phyloP scores from a whole-genome alignment of 2,329 filamentous ascomycete genomes.

The Pezicula carpinea region DNA sequence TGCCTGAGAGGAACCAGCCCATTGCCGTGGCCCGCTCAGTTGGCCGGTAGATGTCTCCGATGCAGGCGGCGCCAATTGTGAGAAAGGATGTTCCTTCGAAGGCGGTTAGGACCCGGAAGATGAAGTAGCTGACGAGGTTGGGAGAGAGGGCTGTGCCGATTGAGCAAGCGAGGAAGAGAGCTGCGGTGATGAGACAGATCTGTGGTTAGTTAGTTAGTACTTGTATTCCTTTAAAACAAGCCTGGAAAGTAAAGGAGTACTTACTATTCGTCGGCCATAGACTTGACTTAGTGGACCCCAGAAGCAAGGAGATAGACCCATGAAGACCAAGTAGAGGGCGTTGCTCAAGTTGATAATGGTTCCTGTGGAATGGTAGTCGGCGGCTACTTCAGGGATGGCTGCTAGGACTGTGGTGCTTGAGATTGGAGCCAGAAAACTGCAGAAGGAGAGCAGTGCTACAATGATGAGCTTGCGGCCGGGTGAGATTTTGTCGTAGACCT shows the following conservation, averaged over 20 bases:
- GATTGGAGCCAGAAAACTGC: constrained; percentile 71
- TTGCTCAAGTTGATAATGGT: constrained; percentile 70
- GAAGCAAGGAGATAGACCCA: constrained; percentile 65
- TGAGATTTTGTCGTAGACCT: constrained; percentile 62
- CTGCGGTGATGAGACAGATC: constrained; percentile 55
- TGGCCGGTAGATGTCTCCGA: constrained; percentile 63
- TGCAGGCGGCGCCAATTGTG: constrained; percentile 64
- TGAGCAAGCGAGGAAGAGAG: constrained; percentile 64
- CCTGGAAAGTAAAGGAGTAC: constrained; percentile 20
- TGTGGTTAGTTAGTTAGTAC: constrained; percentile 22
- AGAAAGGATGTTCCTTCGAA: constrained; percentile 73
- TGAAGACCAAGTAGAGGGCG: constrained; percentile 69
- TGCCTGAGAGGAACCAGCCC: constrained; percentile 69
- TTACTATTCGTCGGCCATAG: constrained; percentile 53
- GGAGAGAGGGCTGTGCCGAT: constrained; percentile 68
- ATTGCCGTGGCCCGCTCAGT: constrained; percentile 68
- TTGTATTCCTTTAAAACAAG: background rate
- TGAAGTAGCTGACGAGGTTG: constrained; percentile 65
- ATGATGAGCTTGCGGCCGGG: constrained; percentile 59
- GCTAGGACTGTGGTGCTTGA: constrained; percentile 70
- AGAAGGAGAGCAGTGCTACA: constrained; percentile 66
- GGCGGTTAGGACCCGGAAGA: constrained; percentile 70
- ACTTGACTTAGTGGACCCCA: constrained; percentile 70
- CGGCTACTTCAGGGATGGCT: constrained; percentile 69
- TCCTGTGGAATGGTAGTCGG: constrained; percentile 59